Percentiles rank a stretch among this genome's conserved stretches.
phyloP scores from a whole-genome alignment of 148 eudicot genomes.

The Dysphania ambrosioides region DNA sequence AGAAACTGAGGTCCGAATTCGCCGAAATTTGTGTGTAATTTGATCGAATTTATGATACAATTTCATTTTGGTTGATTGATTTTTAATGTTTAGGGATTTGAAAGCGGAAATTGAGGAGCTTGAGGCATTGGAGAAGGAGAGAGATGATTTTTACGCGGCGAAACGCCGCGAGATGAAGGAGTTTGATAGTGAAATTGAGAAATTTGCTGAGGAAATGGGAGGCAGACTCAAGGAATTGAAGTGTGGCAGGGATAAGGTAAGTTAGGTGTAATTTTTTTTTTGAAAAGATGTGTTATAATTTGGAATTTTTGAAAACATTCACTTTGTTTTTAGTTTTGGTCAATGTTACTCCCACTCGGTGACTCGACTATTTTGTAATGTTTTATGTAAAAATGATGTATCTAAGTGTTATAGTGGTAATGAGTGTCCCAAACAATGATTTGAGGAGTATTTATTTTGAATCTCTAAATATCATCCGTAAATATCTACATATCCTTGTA shows the following conservation, averaged over 20 bases:
- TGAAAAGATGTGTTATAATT: not conserved
- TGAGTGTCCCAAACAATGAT: too few species aligned
- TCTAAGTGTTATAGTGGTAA: too few species aligned
- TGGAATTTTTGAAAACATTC: too few species aligned
- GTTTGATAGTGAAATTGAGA: constrained; percentile 28
- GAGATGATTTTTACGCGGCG: constrained; percentile 19
- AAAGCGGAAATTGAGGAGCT: constrained; percentile 38
- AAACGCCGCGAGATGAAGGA: constrained; percentile 32
- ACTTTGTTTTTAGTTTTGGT: not conserved
- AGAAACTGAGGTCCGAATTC: constrained; percentile 31
- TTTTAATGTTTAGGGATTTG: constrained; percentile 26
- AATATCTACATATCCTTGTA: too few species aligned
- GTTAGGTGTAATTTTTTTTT: not conserved
- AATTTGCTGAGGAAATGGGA: constrained; percentile 25
- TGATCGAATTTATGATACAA: not conserved
- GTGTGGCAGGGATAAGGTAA: constrained; percentile 34
- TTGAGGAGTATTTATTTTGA: too few species aligned
- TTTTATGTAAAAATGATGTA: too few species aligned
- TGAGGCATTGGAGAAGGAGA: constrained; percentile 34
- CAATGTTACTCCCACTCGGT: too few species aligned
- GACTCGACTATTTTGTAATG: too few species aligned
- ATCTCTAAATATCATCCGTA: too few species aligned
- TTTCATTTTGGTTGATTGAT: too few species aligned
- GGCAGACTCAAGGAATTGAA: constrained; percentile 34
- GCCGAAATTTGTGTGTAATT: not conserved